phyloP scores from a whole-genome alignment of 148 eudicot genomes.

The Vaccinium corymbosum region DNA sequence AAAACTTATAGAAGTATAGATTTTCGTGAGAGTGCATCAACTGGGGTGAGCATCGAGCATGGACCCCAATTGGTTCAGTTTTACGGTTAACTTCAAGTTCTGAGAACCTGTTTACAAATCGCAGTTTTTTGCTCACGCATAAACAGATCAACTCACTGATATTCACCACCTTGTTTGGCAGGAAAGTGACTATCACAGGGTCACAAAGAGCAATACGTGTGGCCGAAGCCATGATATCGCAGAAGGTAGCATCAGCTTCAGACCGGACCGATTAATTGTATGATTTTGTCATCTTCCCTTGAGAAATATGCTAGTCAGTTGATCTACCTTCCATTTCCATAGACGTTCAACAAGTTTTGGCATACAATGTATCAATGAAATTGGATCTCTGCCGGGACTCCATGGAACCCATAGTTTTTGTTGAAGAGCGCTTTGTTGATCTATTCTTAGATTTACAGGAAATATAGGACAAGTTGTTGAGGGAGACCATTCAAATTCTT shows the following conservation, averaged over 20 bases:
- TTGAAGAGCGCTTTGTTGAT: constrained; percentile 9
- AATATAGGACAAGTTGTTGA: constrained; percentile 6
- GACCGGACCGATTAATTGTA: constrained; percentile 31
- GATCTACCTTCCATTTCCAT: constrained; percentile 3
- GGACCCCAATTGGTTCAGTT: not conserved
- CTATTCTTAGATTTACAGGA: not conserved
- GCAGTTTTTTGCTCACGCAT: not conserved
- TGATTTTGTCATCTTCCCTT: not conserved
- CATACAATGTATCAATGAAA: not conserved
- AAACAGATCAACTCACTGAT: not conserved
- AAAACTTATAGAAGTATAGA: not conserved
- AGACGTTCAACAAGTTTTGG: constrained; percentile 5
- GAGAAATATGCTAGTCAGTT: not conserved
- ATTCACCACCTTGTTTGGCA: constrained; percentile 28
- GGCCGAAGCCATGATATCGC: constrained; percentile 79
- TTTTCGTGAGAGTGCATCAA: not conserved
- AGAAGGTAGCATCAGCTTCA: constrained; percentile 64
- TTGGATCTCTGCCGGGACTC: not conserved
- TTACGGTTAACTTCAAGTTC: not conserved
- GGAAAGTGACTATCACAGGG: constrained; percentile 97
- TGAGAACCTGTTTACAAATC: not conserved
- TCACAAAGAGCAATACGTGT: constrained; percentile 65
- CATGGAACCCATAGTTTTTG: not conserved
- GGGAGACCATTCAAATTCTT: not conserved
- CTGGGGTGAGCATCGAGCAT: not conserved